Evolutionary conservation across 1,284 basidiomycete species (phyloP), one percentile per base, ranked within the genome.

Genomic region (Fomitiporia mediterranea): DNA sequence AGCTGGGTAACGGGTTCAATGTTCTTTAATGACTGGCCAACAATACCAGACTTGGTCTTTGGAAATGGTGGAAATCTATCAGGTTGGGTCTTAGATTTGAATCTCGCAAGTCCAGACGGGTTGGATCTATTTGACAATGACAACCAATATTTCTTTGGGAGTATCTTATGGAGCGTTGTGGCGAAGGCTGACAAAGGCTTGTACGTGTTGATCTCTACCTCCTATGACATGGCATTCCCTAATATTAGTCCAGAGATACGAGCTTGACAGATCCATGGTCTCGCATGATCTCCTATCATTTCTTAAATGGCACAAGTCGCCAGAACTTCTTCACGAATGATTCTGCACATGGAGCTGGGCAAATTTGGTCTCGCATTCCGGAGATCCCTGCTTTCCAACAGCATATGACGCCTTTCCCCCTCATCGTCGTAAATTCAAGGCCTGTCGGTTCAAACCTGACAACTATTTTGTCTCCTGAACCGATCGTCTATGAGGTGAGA

Each of bases 201-300:
- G 83, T 83, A 59, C 62, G 82, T 71, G 8, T 32, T 40, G 28
- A 27, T 25, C n/a, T n/a, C 19, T 23, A 44, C 4, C 43, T 34
- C 2, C 13, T 21, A 25, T 32, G 17, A 43, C 27, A 17, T 25
- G 52, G n/a, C 9, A 15, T 56, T 13, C 49, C 61, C 21, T 38
- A 44, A 49, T 53, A 4, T n/a, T 32, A 23, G 15, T 44, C 1
- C 59, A 86, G 83, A 50, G 77, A 83, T 62, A 83, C 81, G 27
- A 84, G 82, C 59, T 58, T 84, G 34, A 81, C 80, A 0, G 84
- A 86, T 62, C 69, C 80, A 2, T 84, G 81, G 82, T 70, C 79
- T 0, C 78, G 83, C 3, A 78, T 81, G 72, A 74, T 85, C 40
- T 79, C 82, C 0, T 86, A 82, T 61, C 83, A 86, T 65, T 86